Base-by-base conservation (phyloP, 371 early-diverging fungal species). In the Mortierella sp. region DNA sequence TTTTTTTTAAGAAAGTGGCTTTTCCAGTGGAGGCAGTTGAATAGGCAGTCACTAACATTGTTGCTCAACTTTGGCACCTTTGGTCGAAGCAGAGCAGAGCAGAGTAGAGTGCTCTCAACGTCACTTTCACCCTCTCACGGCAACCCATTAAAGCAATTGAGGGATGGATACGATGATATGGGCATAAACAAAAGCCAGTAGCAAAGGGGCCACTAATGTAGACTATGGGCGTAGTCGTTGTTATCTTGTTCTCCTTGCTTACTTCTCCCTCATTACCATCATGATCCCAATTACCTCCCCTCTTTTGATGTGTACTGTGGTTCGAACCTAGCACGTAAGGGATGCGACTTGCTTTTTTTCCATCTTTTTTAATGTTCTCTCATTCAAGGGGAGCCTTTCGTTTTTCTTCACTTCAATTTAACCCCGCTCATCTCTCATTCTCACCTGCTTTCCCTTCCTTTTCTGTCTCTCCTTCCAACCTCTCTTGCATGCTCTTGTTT, bases 1-100 rank as follows among this genome's bases (percentile, higher is more conserved):
- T 24, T 54, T 18, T 28, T 24, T 28, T 8, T 63, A 64, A 32
- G 52, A 12, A n/a, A n/a, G 64, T 73, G 72, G 72, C 72, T 72
- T 71, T 43, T 60, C 40, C 55, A 37, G 28, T 40, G 37, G 30
- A 59, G 60, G 22, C 47, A 18, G 5, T 5, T 49, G n/a, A 20
- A 60, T 37, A 43, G 24, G 45, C 62, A 62, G 62, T 62, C 62
- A 60, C 61, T 4, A n/a, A 37, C 39, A n/a, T 22, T 3, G 39
- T 39, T 20, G n/a, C 37, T 14, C 6, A 24, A 8, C 30, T 30
- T 39, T 10, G 39, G 10, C n/a, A n/a, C n/a, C n/a, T n/a, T 39
- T 39, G 39, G 39, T 39, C 39, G n/a, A n/a, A n/a, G 30, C 30
- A 30, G 2, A 1, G 4, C 4, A 2, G 30, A 4, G 1, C 30